A percentile compares a stretch with the other conserved stretches of the same genome.
phyloP scores from a whole-genome alignment of 2,329 filamentous ascomycete species.

The Aurifilum marmelostoma region DNA sequence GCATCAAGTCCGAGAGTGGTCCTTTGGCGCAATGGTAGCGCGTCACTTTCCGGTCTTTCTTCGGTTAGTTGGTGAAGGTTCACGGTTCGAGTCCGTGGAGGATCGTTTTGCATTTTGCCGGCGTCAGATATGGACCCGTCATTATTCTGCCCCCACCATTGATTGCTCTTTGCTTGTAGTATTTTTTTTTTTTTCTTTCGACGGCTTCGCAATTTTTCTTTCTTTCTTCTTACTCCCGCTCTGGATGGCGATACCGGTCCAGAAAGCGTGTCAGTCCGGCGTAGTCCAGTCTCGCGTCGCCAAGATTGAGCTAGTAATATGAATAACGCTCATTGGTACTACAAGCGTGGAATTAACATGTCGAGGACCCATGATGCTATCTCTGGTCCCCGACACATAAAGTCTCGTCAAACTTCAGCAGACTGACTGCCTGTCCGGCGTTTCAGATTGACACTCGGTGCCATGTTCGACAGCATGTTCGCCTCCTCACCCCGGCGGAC shows the following conservation, averaged over 20 bases:
- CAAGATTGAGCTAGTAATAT: neutral
- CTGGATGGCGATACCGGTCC: no score
- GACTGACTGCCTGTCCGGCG: neutral
- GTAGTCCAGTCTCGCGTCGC: neutral
- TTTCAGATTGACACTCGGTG: neutral
- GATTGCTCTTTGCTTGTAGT: neutral
- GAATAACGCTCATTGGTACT: neutral
- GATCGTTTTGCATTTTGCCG: conserved; percentile 6
- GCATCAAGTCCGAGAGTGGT: neutral
- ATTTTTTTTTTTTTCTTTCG: neutral
- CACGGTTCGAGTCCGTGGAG: conserved; percentile 19
- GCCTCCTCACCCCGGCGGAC: neutral
- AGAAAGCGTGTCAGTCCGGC: neutral
- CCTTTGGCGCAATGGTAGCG: conserved; percentile 23
- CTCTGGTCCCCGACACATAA: neutral
- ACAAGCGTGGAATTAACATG: neutral
- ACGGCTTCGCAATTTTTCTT: neutral
- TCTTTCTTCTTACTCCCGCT: no score
- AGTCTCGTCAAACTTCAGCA: neutral
- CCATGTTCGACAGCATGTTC: conserved; percentile 8
- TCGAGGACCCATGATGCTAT: neutral
- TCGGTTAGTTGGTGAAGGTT: conserved; percentile 17
- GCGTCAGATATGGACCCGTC: no score
- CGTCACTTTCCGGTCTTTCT: conserved; percentile 11
- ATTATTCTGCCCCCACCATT: no score